Evolutionary conservation across 768 basidiomycete species (phyloP), one percentile per base, ranked within the genome.

Genomic region (Mycena filopes): DNA sequence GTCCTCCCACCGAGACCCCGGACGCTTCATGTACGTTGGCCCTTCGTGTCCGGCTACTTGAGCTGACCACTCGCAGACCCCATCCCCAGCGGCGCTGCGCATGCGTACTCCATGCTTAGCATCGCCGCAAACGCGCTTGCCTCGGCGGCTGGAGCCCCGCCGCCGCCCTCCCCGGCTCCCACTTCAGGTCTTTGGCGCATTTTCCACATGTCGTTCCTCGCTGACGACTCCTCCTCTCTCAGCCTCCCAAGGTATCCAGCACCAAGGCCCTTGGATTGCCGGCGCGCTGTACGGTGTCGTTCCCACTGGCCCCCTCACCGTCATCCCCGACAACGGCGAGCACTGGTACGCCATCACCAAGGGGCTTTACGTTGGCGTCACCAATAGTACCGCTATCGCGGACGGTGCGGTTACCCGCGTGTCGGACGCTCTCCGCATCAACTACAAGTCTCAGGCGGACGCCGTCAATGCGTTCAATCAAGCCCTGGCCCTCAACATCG

Each of bases 301-400:
- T 25, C 56, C 56, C n/a, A 9, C 23, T 11, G 33, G 15, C n/a
- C 46, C 7, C 3, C 45, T 48, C 33, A 12, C 25, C 11, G 7
- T 25, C 23, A n/a, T 47, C 25, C 33, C 25, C 21, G 31, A 46
- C 23, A 3, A 36, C 25, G 33, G 23, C 15, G 46, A 48, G 26
- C 12, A 47, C 6, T 59, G 57, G 57, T 59, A 48, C 25, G 25
- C 31, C 21, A 59, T 59, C 18, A 18, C 28, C 9, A 38, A 38
- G 4, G 47, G 57, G 4, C n/a, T 12, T 11, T 47, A n/a, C n/a
- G 36, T 59, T 6, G 46, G 57, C 38, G 12, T 59, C 26, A 59
- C 47, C 26, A n/a, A 48, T 18, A 49, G 21, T 13, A 11, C 31
- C 16, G 36, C 25, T 4, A 25, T 59, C 7, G 33, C 57, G 5